Evolutionary conservation across 139 green algal species (phyloP).

Genomic region (Coelastrella sp.): DNA sequence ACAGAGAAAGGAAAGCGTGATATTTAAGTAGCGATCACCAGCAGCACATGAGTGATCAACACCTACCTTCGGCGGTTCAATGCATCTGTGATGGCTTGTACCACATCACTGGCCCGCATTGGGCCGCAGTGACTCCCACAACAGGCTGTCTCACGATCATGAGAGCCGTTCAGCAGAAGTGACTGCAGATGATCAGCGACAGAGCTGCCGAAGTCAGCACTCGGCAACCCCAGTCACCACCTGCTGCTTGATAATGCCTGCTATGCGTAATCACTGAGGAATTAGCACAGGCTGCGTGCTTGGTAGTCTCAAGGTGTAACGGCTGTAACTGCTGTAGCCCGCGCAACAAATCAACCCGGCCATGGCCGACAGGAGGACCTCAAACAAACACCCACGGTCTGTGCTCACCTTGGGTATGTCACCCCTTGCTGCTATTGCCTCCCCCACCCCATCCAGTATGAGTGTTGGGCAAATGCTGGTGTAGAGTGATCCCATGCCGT

Average conservation of each 20-base stretch:
- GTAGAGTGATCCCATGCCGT: constrained; percentile 98
- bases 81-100: constrained; percentile 76
- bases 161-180: constrained; percentile 94
- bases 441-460: constrained; percentile 88
- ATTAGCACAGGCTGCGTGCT: no score
- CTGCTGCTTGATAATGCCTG: no score
- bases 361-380: no score
- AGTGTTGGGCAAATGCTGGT: constrained; percentile 95
- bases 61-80: constrained; percentile 69
- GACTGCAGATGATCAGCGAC: constrained; percentile 68
- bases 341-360: no score
- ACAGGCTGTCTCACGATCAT: constrained; percentile 91
- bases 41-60: background rate
- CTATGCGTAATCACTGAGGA: no score
- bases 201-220: no score
- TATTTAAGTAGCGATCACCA: no score
- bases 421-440: constrained; percentile 70
- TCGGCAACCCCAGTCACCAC: no score
- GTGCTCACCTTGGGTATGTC: constrained; percentile 65
- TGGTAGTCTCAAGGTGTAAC: no score
- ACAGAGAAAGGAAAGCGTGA: no score
- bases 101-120: constrained; percentile 92
- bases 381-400: no score
- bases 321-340: no score
- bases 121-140: constrained; percentile 55